Conservation (phyloP, 495 filamentous ascomycete genomes). For the Penicillium pancosmium region DNA sequence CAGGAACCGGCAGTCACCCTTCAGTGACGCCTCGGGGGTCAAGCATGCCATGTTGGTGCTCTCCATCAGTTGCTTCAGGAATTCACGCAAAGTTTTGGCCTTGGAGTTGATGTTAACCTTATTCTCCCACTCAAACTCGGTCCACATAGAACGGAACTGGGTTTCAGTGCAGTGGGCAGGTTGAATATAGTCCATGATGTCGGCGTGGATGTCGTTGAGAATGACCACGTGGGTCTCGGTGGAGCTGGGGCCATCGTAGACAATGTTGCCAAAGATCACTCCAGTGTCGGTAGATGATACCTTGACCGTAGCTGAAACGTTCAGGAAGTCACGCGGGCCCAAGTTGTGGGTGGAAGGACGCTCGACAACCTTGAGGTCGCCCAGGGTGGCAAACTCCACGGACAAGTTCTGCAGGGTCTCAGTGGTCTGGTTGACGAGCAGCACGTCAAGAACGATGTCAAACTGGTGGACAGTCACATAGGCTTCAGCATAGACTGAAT, state of each 20-base stretch:
- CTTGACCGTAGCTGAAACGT: constrained; percentile 98
- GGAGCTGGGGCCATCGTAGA: constrained; percentile 94
- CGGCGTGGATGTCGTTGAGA: constrained; percentile 96
- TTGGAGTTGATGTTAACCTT: constrained; percentile 99
- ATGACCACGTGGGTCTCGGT: constrained; percentile 98
- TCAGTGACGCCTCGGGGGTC: constrained; percentile 92
- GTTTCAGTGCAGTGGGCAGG: constrained; percentile 96
- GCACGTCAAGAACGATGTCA: constrained; percentile 95
- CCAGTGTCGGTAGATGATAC: constrained; percentile 98
- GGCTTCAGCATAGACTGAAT: constrained; percentile 96
- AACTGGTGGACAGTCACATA: constrained; percentile 99
- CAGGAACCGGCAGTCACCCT: constrained; percentile 97
- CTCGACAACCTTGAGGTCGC: constrained; percentile 97
- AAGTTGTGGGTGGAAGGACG: constrained; percentile 94
- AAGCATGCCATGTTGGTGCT: constrained; percentile 98
- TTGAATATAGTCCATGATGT: constrained; percentile 99
- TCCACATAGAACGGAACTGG: constrained; percentile 99
- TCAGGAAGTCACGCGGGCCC: constrained; percentile 92
- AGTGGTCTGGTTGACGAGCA: constrained; percentile 96
- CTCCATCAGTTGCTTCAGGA: constrained; percentile 93
- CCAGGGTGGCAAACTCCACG: constrained; percentile 96
- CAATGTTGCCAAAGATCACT: constrained; percentile 98
- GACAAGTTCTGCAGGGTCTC: constrained; percentile 97
- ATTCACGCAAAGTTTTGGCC: constrained; percentile 88
- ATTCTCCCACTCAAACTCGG: constrained; percentile 99